Conservation (phyloP, 2,329 filamentous ascomycete genomes). For the Phaeomoniella chlamydospora region DNA sequence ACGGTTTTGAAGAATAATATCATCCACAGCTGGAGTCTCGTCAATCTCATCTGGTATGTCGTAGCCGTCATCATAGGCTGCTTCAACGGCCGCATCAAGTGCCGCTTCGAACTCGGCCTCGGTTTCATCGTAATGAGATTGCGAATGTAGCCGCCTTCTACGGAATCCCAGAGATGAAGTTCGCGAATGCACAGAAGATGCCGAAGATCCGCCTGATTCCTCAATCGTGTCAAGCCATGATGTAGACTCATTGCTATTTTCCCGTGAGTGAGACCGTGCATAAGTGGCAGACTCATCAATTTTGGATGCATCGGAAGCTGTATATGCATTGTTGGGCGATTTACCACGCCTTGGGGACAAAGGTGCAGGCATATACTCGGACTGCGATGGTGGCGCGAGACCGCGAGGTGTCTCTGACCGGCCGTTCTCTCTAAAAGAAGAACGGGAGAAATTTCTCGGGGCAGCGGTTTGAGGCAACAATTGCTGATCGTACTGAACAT, state of each 20-base stretch:
- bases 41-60: conserved; percentile 17
- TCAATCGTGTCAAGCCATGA: conserved; percentile 94
- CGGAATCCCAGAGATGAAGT: conserved; percentile 56
- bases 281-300: conserved; percentile 12
- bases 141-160: conserved; percentile 51
- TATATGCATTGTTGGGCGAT: conserved; percentile 10
- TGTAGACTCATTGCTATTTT: conserved; percentile 62
- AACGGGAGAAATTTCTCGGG: background rate
- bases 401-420: conserved; percentile 10
- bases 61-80: conserved; percentile 80
- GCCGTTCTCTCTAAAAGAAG: background rate
- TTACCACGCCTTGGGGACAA: conserved; percentile 47
- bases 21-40: conserved; percentile 17
- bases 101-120: conserved; percentile 90
- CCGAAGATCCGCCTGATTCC: conserved; percentile 68
- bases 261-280: conserved; percentile 25
- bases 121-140: conserved; percentile 51
- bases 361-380: conserved; percentile 53
- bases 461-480: conserved; percentile 3
- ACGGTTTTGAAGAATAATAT: conserved; percentile 34
- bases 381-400: conserved; percentile 39
- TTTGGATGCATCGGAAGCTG: conserved; percentile 17
- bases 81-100: conserved; percentile 87
- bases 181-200: conserved; percentile 67
- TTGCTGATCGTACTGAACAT: conserved; percentile 6